These are phyloP conservation scores for Pseudogymnoascus sp. DNA, from an alignment of 2,329 filamentous ascomycete genomes.

Conservation along the genomic window DNA sequence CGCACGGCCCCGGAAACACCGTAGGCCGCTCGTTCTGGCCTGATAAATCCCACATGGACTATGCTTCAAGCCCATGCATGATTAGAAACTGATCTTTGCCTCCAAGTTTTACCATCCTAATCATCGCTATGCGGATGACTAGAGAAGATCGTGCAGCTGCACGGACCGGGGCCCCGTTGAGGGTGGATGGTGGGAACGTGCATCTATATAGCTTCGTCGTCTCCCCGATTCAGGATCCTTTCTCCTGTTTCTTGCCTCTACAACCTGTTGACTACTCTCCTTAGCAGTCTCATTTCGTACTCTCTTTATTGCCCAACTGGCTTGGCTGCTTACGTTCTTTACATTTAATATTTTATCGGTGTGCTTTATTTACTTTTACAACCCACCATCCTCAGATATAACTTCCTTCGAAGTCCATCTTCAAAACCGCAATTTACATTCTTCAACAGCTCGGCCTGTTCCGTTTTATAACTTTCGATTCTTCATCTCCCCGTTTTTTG, in stretches of 20 bases:
- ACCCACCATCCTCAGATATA: slow-evolving; percentile 23
- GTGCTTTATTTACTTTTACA: slow-evolving; percentile 23
- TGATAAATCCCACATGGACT: neutral
- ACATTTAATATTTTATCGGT: slow-evolving; percentile 29
- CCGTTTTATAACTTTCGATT: slow-evolving; percentile 27
- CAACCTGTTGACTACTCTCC: slow-evolving; percentile 28
- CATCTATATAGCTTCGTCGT: slow-evolving; percentile 22
- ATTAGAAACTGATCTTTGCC: slow-evolving; percentile 1
- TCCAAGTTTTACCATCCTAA: slow-evolving; percentile 7
- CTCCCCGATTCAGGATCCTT: slow-evolving; percentile 30
- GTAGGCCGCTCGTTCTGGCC: neutral
- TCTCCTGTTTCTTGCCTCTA: slow-evolving; percentile 24
- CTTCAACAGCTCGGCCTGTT: slow-evolving; percentile 35
- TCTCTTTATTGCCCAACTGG: slow-evolving; percentile 45
- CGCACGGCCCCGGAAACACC: slow-evolving; percentile 3
- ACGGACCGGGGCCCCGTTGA: neutral
- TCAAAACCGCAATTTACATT: slow-evolving; percentile 34
- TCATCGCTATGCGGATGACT: slow-evolving; percentile 4
- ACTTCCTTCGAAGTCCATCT: slow-evolving; percentile 11
- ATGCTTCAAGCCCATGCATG: slow-evolving; percentile 6
- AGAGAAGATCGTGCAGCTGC: slow-evolving; percentile 2
- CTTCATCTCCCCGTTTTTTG: slow-evolving; percentile 23
- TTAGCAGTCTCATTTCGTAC: slow-evolving; percentile 31
- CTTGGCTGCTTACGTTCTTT: slow-evolving; percentile 48
- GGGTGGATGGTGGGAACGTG: neutral